phyloP scores from a whole-genome alignment of 352 stramenopile species.

The Blastocystis sp. region DNA sequence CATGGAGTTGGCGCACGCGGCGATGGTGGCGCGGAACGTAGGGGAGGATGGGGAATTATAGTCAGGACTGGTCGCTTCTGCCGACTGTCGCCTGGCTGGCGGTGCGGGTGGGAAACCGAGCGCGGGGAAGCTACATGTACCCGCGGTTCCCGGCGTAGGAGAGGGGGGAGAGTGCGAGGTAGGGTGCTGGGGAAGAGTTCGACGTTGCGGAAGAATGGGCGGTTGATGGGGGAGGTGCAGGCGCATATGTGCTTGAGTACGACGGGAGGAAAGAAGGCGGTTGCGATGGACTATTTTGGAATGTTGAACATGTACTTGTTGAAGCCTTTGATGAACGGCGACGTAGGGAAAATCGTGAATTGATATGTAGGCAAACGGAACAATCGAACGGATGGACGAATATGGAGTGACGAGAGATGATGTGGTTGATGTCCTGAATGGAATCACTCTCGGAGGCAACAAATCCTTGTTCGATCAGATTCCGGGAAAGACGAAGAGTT shows the following conservation, averaged over 20 bases:
- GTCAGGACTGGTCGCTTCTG: conserved; percentile 79
- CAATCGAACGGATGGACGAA: conserved; percentile 20
- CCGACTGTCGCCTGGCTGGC: conserved; percentile 79
- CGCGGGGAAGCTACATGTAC: conserved; percentile 60
- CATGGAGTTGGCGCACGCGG: conserved; percentile 73
- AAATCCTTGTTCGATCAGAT: neutral
- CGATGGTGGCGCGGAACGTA: conserved; percentile 64
- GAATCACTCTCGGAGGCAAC: neutral
- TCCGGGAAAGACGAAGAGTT: conserved; percentile 7
- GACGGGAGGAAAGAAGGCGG: neutral
- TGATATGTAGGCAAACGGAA: neutral
- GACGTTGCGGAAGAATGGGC: conserved; percentile 55
- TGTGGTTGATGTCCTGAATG: conserved; percentile 30
- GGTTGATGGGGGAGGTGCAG: neutral
- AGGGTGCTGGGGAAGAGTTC: conserved; percentile 56
- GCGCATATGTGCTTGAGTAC: neutral
- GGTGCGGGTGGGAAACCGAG: conserved; percentile 67
- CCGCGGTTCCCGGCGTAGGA: conserved; percentile 76
- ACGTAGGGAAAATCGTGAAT: neutral
- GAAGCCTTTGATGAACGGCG: neutral
- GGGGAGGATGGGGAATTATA: conserved; percentile 62
- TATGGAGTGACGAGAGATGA: conserved; percentile 33
- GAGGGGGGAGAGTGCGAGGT: conserved; percentile 82
- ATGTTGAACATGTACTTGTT: conserved; percentile 8
- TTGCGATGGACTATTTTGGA: conserved; percentile 25